These are phyloP conservation scores for Emericellopsis terricola DNA, from an alignment of 495 filamentous ascomycete genomes.

Conservation along the genomic window DNA sequence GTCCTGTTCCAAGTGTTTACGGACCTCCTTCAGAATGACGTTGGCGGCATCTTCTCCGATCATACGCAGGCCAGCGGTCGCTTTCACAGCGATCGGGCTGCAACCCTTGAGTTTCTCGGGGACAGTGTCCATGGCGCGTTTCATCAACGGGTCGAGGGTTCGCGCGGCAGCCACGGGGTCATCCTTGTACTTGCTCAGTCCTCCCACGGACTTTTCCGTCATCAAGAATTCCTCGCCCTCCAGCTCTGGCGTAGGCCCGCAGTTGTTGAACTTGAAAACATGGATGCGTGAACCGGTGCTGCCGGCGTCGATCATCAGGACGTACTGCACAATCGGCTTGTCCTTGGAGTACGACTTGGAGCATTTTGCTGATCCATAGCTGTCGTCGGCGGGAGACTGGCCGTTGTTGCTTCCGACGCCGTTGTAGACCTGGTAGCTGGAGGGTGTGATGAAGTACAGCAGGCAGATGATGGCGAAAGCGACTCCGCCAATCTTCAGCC, in stretches of 20 bases:
- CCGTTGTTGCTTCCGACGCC: conserved; percentile 18
- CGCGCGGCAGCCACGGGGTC: conserved; percentile 76
- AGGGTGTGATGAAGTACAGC: conserved; percentile 56
- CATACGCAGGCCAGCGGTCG: conserved; percentile 80
- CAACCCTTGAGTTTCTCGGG: conserved; percentile 77
- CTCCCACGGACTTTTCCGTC: conserved; percentile 61
- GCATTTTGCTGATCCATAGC: conserved; percentile 52
- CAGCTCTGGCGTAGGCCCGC: conserved; percentile 83
- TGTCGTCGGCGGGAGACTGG: conserved; percentile 37
- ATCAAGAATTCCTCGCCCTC: conserved; percentile 82
- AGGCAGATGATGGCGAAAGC: conserved; percentile 56
- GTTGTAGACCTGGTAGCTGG: conserved; percentile 24
- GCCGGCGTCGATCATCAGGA: conserved; percentile 94
- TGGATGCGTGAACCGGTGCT: conserved; percentile 96
- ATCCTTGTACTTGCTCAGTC: conserved; percentile 68
- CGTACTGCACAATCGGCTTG: conserved; percentile 93
- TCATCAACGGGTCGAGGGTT: conserved; percentile 75
- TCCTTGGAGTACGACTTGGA: conserved; percentile 60
- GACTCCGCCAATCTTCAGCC: conserved; percentile 67
- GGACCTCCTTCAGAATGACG: conserved; percentile 73
- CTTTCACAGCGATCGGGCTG: conserved; percentile 87
- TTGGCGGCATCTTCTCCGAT: conserved; percentile 66
- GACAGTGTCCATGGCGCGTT: conserved; percentile 63
- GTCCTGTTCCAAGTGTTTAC: conserved; percentile 61
- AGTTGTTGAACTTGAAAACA: conserved; percentile 98